Evolutionary conservation across 2,329 filamentous ascomycete genomes (phyloP).

Genomic region (Teratosphaeria gauchensis): DNA sequence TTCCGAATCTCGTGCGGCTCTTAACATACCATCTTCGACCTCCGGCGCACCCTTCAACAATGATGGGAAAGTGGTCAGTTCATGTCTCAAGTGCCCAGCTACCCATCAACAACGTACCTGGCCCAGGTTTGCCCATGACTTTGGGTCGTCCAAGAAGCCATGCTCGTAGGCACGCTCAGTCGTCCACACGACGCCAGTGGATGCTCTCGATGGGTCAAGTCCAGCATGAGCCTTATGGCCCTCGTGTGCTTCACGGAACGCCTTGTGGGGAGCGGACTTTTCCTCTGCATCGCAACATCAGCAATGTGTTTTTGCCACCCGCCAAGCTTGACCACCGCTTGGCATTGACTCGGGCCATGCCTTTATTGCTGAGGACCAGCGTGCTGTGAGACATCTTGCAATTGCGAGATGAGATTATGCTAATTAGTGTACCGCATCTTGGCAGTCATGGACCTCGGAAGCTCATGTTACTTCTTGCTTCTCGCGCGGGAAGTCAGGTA

Average conservation of each 20-base stretch:
- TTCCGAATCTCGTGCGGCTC: neutral
- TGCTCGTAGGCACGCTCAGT: constrained; percentile 80
- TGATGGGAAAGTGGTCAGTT: too few relatives aligned
- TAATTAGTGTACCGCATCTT: neutral
- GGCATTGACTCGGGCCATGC: neutral
- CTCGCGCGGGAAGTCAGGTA: neutral
- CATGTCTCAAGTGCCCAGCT: too few relatives aligned
- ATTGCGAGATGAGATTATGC: too few relatives aligned
- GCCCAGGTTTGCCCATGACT: constrained; percentile 83
- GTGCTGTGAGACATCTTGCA: too few relatives aligned
- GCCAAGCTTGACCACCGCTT: neutral
- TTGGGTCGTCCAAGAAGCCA: constrained; percentile 72
- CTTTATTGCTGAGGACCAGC: neutral
- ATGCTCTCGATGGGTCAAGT: constrained; percentile 76
- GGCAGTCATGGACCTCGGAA: neutral
- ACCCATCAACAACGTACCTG: constrained; percentile 35
- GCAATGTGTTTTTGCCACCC: neutral
- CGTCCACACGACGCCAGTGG: constrained; percentile 91
- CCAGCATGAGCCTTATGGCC: constrained; percentile 86
- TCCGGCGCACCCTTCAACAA: constrained; percentile 62
- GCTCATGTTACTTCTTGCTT: neutral
- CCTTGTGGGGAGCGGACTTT: constrained; percentile 53
- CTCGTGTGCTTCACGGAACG: constrained; percentile 83
- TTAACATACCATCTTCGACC: constrained; percentile 65
- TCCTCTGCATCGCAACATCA: neutral